These are phyloP conservation scores for Monosporascus sp. DNA, from an alignment of 2,329 filamentous ascomycete species.

Conservation along the genomic window DNA sequence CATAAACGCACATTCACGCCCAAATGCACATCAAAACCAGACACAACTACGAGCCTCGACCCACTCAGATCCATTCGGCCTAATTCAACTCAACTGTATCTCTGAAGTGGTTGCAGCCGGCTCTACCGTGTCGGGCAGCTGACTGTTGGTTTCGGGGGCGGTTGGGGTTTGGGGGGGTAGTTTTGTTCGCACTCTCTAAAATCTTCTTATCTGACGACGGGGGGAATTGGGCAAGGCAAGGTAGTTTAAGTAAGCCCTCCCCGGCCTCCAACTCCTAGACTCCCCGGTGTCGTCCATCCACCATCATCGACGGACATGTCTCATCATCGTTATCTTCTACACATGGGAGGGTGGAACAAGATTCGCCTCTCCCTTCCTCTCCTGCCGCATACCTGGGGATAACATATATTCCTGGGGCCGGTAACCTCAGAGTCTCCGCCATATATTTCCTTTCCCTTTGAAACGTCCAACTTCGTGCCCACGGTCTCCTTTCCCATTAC, in stretches of 20 bases:
- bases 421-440: not conserved
- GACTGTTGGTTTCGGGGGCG: no score
- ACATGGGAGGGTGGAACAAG: not conserved
- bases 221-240: no score
- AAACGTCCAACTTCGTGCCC: not conserved
- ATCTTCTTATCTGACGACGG: not conserved
- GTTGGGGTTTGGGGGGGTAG: no score
- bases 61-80: no score
- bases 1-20: no score
- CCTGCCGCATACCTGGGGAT: not conserved
- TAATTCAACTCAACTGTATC: no score
- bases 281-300: not conserved
- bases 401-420: not conserved
- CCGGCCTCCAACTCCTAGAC: not conserved
- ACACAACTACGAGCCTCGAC: no score
- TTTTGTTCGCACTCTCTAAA: not conserved
- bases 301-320: not conserved
- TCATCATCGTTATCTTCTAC: not conserved
- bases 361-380: not conserved
- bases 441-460: not conserved
- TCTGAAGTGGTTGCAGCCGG: no score
- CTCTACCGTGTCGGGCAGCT: no score
- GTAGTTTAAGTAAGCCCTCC: no score
- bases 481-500: not conserved
- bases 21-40: no score